phyloP scores from a whole-genome alignment of 2,329 filamentous ascomycete genomes.

The Colletotrichum ledebouriae region DNA sequence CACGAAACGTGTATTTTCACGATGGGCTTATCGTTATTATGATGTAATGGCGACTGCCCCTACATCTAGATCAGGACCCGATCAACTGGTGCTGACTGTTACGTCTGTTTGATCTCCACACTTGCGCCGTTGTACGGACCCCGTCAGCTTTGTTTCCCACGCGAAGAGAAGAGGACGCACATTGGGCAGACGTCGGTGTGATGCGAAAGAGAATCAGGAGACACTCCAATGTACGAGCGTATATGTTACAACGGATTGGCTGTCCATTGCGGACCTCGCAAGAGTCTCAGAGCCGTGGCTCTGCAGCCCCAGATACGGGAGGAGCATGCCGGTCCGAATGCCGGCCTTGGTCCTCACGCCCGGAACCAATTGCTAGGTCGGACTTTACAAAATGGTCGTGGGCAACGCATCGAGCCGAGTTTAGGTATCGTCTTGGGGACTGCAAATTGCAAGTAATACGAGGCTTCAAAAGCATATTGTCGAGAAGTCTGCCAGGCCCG shows the following conservation, averaged over 20 bases:
- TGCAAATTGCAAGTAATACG: background rate
- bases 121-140: constrained; percentile 1
- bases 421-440: background rate
- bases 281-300: background rate
- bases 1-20: background rate
- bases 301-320: background rate
- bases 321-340: background rate
- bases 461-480: background rate
- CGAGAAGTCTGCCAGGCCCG: constrained; percentile 4
- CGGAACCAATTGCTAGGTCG: constrained; percentile 1
- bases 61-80: constrained; percentile 13
- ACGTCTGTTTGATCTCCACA: constrained; percentile 5
- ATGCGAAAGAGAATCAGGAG: background rate
- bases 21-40: constrained; percentile 6
- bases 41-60: constrained; percentile 19
- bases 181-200: background rate
- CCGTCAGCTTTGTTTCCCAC: background rate
- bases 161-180: too few relatives aligned
- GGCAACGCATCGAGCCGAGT: background rate
- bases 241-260: too few relatives aligned
- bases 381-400: background rate
- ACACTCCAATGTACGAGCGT: background rate
- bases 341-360: background rate
- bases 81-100: constrained; percentile 22
- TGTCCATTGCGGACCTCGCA: constrained; percentile 1